These are phyloP conservation scores for Spizellomyces punctatus DNA, from an alignment of 192 early-diverging fungal genomes.

Conservation along the genomic window DNA sequence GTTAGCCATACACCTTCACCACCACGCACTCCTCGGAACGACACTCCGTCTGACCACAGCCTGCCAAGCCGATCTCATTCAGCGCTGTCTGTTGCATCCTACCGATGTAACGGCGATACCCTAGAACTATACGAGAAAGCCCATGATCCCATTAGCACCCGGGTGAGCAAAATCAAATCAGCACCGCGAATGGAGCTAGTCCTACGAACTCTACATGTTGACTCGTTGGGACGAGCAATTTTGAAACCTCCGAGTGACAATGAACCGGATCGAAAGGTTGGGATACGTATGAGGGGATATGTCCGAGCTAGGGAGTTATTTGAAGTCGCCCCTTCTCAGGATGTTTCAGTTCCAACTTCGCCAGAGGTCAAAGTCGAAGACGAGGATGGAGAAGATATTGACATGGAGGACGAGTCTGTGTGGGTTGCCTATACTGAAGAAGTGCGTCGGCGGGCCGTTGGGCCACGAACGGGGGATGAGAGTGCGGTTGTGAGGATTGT, in stretches of 20 bases:
- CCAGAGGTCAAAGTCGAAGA: not conserved
- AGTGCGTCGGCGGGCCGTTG: not conserved
- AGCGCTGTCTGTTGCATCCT: conserved; percentile 17
- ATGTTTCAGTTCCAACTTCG: not conserved
- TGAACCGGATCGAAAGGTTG: not conserved
- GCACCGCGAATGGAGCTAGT: conserved; percentile 12
- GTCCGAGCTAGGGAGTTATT: conserved; percentile 19
- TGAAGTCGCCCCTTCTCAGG: not conserved
- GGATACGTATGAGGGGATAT: conserved; percentile 7
- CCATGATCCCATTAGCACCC: conserved; percentile 1
- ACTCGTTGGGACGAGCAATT: conserved; percentile 6
- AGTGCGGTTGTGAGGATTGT: conserved; percentile 1
- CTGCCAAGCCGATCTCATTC: not conserved
- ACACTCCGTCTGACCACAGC: not conserved
- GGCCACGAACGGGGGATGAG: conserved; percentile 5
- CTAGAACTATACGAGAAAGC: conserved; percentile 25
- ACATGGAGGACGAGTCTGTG: not conserved
- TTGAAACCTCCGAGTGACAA: not conserved
- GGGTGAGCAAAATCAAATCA: conserved; percentile 22
- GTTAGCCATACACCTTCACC: conserved; percentile 5
- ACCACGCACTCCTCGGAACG: not conserved
- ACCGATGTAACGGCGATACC: conserved; percentile 28
- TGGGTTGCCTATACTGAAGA: conserved; percentile 25
- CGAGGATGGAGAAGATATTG: conserved; percentile 8
- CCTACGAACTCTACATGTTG: not conserved